Evolutionary conservation across 768 basidiomycete genomes (phyloP).

Genomic region (Pholiota conissans): DNA sequence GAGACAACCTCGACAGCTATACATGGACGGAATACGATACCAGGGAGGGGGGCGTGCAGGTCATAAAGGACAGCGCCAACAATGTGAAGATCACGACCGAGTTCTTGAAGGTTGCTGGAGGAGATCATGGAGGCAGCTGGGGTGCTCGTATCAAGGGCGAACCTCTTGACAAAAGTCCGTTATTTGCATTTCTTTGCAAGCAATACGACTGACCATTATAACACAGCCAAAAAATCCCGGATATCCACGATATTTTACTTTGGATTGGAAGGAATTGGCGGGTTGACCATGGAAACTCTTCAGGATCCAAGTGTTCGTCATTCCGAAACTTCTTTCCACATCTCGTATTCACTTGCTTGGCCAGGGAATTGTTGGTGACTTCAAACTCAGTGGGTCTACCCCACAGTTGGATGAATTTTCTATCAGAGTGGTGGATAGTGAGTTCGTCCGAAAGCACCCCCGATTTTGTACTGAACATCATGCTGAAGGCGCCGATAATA

Average conservation of each 20-base stretch:
- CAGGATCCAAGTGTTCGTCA: conserved; percentile 67
- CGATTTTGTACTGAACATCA: conserved; percentile 1
- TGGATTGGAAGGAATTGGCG: conserved; percentile 86
- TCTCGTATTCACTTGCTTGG: not conserved
- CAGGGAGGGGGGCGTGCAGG: conserved; percentile 82
- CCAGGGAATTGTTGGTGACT: conserved; percentile 73
- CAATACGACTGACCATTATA: conserved; percentile 1
- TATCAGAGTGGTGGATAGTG: conserved; percentile 79
- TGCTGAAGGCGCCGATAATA: conserved; percentile 55
- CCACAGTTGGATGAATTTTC: conserved; percentile 82
- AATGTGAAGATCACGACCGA: conserved; percentile 86
- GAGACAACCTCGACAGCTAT: conserved; percentile 77
- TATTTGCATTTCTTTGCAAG: not conserved
- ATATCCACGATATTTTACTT: conserved; percentile 85
- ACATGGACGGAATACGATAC: conserved; percentile 89
- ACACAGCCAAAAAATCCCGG: conserved; percentile 50
- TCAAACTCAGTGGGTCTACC: conserved; percentile 71
- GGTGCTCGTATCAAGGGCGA: conserved; percentile 80
- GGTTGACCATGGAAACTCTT: conserved; percentile 75
- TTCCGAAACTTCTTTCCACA: conserved; percentile 5
- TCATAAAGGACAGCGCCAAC: conserved; percentile 77
- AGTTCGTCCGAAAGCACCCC: not conserved
- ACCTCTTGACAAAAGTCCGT: conserved; percentile 67
- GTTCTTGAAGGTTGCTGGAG: conserved; percentile 84
- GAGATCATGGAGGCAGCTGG: conserved; percentile 86